Base-by-base conservation (phyloP, 257 asterid genomes). In the Primulina huaijiensis region DNA sequence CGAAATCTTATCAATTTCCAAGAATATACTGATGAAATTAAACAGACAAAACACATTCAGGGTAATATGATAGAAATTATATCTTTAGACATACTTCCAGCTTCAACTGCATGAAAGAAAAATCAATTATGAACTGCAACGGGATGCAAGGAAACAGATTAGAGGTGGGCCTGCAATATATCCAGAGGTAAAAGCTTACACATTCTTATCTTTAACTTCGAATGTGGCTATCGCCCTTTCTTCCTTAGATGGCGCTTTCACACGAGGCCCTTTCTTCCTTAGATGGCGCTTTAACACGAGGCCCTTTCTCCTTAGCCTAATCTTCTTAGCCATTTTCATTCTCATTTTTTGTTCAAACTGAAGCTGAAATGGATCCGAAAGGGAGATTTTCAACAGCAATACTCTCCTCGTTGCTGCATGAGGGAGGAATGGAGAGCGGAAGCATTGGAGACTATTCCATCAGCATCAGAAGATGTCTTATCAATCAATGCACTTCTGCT, bases 211-310 rank as follows among this genome's bases (percentile, higher is more conserved):
- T 85, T 90, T 96, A 90, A 8, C 86, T 90, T 93, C 1, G 96
- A 90, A 68, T 97, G 98, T 4, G 97, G 96, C 97, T 97, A 92
- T 68, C 95, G 78, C 1, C 97, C 98, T 81, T 85, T 90, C 90
- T 92, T 92, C 90, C 98, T 92, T 76, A 92, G 74, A 67, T 80
- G 97, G 67, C 94, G 95, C 77, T 92, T 92, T 89, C 84, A 81
- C 56, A 92, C 84, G 3, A 93, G 98, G 78, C 1, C 97, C 98
- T 81, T 85, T 90, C 90, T 92, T 92, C 90, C 98, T 92, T 76
- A 92, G 74, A 67, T 80, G 97, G 67, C 94, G 95, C 77, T 92
- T 92, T 89, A 83, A 81, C 56, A 92, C 84, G 3, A 93, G 98
- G n/a, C n/a, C 78, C 89, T 90, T 93, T 76, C 97, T 84, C 77